phyloP scores from a whole-genome alignment of 2,329 filamentous ascomycete genomes.

The Aureobasidium zeae region DNA sequence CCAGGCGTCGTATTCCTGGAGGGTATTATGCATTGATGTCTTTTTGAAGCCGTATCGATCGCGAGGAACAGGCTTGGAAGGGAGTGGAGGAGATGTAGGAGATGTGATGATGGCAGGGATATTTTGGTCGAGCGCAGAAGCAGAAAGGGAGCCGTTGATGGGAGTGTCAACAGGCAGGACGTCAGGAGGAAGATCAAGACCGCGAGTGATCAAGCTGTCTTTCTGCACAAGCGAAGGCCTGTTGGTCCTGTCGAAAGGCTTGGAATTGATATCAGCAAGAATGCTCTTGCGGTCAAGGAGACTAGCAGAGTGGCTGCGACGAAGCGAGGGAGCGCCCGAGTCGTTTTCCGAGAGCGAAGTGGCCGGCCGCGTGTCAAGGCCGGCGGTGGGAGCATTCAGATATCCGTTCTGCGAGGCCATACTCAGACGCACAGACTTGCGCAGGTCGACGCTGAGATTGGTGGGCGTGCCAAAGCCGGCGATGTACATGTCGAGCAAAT shows the following conservation, averaged over 20 bases:
- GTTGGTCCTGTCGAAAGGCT: slow-evolving; percentile 11
- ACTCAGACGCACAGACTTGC: slow-evolving; percentile 1
- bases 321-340: slow-evolving; percentile 24
- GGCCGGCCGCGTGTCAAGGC: slow-evolving; percentile 3
- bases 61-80: slow-evolving; percentile 36
- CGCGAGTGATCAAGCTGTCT: slow-evolving; percentile 8
- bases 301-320: slow-evolving; percentile 17
- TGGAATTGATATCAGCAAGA: slow-evolving; percentile 1
- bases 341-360: slow-evolving; percentile 23
- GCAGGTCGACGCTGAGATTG: slow-evolving; percentile 10
- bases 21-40: slow-evolving; percentile 62
- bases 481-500: slow-evolving; percentile 52
- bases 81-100: neutral
- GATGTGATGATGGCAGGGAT: neutral
- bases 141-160: neutral
- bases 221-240: slow-evolving; percentile 4
- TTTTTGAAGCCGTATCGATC: slow-evolving; percentile 94
- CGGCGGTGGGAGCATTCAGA: neutral
- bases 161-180: neutral
- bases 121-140: neutral
- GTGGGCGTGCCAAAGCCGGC: slow-evolving; percentile 40
- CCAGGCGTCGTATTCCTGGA: slow-evolving; percentile 54
- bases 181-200: neutral
- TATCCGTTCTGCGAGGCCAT: slow-evolving; percentile 6
- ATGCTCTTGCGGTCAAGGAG: slow-evolving; percentile 11